phyloP scores from a whole-genome alignment of 192 early-diverging fungal species.

The Paraglomus brasilianum region DNA sequence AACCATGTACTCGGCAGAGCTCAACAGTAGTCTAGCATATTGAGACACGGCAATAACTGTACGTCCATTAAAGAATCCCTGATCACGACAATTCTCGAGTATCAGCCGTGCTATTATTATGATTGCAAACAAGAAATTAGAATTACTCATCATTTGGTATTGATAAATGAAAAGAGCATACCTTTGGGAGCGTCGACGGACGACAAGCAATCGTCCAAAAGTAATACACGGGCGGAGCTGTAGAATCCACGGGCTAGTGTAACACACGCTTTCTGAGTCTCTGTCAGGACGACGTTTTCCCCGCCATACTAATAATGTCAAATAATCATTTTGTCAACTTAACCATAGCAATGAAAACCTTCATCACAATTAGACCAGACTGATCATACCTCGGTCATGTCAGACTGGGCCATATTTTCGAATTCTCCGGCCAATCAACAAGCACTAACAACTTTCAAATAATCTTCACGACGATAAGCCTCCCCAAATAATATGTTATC shows the following conservation, averaged over 20 bases:
- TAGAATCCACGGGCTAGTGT: slow-evolving; percentile 87
- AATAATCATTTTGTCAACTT: too few relatives aligned
- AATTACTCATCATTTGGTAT: slow-evolving; percentile 5
- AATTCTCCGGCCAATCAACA: slow-evolving; percentile 66
- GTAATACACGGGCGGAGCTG: slow-evolving; percentile 57
- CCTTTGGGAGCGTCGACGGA: slow-evolving; percentile 80
- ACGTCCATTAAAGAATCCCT: slow-evolving; percentile 68
- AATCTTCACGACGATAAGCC: slow-evolving; percentile 48
- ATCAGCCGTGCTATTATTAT: slow-evolving; percentile 78
- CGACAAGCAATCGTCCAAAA: slow-evolving; percentile 86
- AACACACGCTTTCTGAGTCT: slow-evolving; percentile 88
- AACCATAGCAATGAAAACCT: too few relatives aligned
- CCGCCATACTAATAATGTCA: slow-evolving; percentile 54
- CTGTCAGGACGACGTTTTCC: slow-evolving; percentile 82
- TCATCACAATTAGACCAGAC: too few relatives aligned
- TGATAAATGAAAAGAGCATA: not conserved
- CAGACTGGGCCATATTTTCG: slow-evolving; percentile 51
- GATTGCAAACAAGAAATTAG: not conserved
- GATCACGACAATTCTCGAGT: slow-evolving; percentile 70
- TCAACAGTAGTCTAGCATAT: slow-evolving; percentile 62
- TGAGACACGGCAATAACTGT: slow-evolving; percentile 91
- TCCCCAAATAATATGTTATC: slow-evolving; percentile 75
- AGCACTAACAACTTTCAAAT: slow-evolving; percentile 51
- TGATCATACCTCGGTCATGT: slow-evolving; percentile 53
- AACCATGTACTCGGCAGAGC: slow-evolving; percentile 53